Base-by-base conservation (phyloP, 768 basidiomycete species). In the Pisolithus marmoratus region DNA sequence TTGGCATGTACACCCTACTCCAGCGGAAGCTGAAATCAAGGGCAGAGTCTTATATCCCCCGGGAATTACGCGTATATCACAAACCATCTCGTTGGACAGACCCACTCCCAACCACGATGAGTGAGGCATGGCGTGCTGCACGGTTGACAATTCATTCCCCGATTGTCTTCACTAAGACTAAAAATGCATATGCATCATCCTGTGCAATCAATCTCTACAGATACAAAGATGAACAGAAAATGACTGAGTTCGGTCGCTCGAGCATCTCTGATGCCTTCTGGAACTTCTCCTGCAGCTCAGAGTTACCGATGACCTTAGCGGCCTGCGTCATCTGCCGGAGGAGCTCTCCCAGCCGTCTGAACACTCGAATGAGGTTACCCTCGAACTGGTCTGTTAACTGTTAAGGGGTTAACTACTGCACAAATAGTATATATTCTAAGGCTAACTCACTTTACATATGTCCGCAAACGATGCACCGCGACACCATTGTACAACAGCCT, bases 311-410 rank as follows among this genome's bases (percentile, higher is more conserved):
- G 19, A 96, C 96, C 63, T 94, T 93, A 4, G 95, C 91, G 1
- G 91, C 94, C 61, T 88, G 83, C 14, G 85, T 83, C 96, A 99
- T 99, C 70, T 99, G 96, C 31, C 94, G 82, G 22, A 99, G 75
- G 19, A 99, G 79, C 69, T 99, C 96, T 44, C 94, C 90, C 20
- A 99, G 71, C 14, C 96, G 84, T 45, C 96, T 78, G 77, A 99
- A 99, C 6, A 94, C 94, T 50, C 96, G 87, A 63, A 98, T 99
- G 24, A 99, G 77, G 52, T 87, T 93, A 37, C 96, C 96, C 66
- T 99, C 96, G 59, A 98, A 99, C 54, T 94, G 90, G 66, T 95
- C 94, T 5, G 93, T 93, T 62, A 94, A 77, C 94, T 96, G 64
- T n/a, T 29, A 37, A 42, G 8, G 22, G 29, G 52, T 20, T 58